phyloP scores from a whole-genome alignment of 2,329 filamentous ascomycete genomes.

The Dissoconium aciculare region DNA sequence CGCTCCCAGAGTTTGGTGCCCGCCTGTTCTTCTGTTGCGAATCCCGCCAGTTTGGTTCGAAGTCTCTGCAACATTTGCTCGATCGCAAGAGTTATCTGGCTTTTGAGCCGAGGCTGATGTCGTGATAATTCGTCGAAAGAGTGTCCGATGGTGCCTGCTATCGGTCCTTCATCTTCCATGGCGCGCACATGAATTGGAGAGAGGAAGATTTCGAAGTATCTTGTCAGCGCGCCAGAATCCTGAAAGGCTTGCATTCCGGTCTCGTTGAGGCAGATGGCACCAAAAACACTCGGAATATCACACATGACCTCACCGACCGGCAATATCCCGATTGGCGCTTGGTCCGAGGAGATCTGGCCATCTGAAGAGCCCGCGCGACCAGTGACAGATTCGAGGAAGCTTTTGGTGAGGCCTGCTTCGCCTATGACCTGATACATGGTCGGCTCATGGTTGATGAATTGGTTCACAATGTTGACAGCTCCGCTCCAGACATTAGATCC shows the following conservation, averaged over 20 bases:
- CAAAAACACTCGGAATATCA: slow-evolving; percentile 73
- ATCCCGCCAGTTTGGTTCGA: slow-evolving; percentile 53
- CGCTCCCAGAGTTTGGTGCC: slow-evolving; percentile 60
- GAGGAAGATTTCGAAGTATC: slow-evolving; percentile 93
- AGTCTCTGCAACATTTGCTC: slow-evolving; percentile 80
- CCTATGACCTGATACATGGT: slow-evolving; percentile 94
- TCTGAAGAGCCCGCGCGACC: slow-evolving; percentile 15
- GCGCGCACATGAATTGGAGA: slow-evolving; percentile 76
- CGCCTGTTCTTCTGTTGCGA: slow-evolving; percentile 53
- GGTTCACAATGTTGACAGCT: slow-evolving; percentile 77
- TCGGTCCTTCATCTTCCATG: slow-evolving; percentile 52
- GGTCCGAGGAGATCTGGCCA: slow-evolving; percentile 12
- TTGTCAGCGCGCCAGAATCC: slow-evolving; percentile 64
- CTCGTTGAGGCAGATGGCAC: slow-evolving; percentile 84
- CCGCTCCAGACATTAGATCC: slow-evolving; percentile 94
- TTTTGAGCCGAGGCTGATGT: slow-evolving; percentile 75
- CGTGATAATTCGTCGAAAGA: slow-evolving; percentile 89
- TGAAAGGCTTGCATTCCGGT: slow-evolving; percentile 77
- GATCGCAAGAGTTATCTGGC: slow-evolving; percentile 68
- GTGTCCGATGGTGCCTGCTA: slow-evolving; percentile 60
- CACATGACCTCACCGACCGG: slow-evolving; percentile 80
- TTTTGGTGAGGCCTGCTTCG: slow-evolving; percentile 79
- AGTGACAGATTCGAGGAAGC: slow-evolving; percentile 69
- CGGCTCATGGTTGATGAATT: slow-evolving; percentile 96
- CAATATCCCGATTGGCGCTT: slow-evolving; percentile 61